Conservation (phyloP, 441 rosid species). For the Erodium chrysanthum region DNA sequence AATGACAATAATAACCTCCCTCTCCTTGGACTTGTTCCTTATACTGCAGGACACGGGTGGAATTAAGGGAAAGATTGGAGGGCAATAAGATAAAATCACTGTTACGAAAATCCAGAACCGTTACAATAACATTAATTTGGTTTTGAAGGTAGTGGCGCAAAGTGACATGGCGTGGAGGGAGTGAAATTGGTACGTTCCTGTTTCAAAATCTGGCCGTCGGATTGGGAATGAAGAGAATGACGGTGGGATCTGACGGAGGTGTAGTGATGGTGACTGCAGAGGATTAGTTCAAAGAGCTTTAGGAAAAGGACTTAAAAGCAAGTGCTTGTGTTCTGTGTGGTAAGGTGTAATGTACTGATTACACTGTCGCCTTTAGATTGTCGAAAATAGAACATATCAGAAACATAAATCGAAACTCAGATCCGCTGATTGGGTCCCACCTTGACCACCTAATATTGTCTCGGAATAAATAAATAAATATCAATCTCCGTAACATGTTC, state of each 20-base stretch:
- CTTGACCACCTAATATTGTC: background rate
- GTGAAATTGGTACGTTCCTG: background rate
- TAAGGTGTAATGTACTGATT: background rate
- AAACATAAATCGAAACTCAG: background rate
- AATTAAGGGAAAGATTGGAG: background rate
- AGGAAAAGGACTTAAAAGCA: background rate
- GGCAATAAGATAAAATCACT: background rate
- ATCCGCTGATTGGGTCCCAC: slow-evolving; percentile 2
- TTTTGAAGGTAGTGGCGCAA: background rate
- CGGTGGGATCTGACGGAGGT: background rate
- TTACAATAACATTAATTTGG: background rate
- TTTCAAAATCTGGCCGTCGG: slow-evolving; percentile 4
- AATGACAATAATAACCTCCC: background rate
- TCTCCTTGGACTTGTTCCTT: background rate
- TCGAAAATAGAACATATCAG: background rate
- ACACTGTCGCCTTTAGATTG: slow-evolving; percentile 1
- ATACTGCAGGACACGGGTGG: background rate
- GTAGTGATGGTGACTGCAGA: background rate
- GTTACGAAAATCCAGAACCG: slow-evolving; percentile 1
- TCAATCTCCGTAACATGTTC: too few species aligned
- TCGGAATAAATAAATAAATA: background rate
- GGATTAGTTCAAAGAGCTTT: background rate
- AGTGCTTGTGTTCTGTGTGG: background rate
- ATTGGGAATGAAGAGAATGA: background rate
- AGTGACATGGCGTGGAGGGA: slow-evolving; percentile 1